Conservation (phyloP, 2,329 filamentous ascomycete genomes). For the Sodiomyces alkalinus region DNA sequence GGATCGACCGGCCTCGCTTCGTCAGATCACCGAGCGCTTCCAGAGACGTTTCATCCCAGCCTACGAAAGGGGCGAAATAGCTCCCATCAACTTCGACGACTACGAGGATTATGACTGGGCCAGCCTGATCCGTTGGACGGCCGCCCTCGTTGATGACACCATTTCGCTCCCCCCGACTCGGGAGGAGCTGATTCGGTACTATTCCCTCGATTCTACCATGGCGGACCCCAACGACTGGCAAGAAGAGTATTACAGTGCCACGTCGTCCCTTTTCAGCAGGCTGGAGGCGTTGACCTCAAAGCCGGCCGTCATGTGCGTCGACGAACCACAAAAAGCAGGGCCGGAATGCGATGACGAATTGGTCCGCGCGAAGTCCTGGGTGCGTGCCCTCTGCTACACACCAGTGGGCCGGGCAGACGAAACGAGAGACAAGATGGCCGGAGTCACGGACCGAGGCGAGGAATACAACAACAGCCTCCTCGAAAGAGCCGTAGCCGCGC, state of each 20-base stretch:
- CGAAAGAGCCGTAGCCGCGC: constrained; percentile 28
- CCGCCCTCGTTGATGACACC: constrained; percentile 15
- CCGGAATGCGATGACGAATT: constrained; percentile 18
- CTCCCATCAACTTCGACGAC: constrained; percentile 47
- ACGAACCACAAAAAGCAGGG: constrained; percentile 6
- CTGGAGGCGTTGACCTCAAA: constrained; percentile 38
- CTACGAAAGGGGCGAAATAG: constrained; percentile 46
- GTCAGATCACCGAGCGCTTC: constrained; percentile 45
- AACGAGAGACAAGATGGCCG: constrained; percentile 26
- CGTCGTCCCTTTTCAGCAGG: constrained; percentile 40
- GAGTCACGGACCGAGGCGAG: constrained; percentile 25
- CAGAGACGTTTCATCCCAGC: constrained; percentile 49
- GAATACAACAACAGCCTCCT: constrained; percentile 27
- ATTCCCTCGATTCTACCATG: constrained; percentile 21
- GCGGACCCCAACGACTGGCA: constrained; percentile 28
- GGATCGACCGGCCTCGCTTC: constrained; percentile 35
- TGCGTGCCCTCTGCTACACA: constrained; percentile 42
- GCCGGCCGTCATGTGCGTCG: constrained; percentile 22
- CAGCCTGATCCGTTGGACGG: constrained; percentile 49
- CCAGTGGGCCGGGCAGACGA: too few species aligned
- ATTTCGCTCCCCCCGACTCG: constrained; percentile 32
- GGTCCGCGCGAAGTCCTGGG: constrained; percentile 39
- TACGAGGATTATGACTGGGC: constrained; percentile 54
- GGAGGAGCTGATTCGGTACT: constrained; percentile 26
- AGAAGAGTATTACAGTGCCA: constrained; percentile 38